Evolutionary conservation across 2,329 filamentous ascomycete species (phyloP).

Genomic region (Colletotrichum gigasporum): DNA sequence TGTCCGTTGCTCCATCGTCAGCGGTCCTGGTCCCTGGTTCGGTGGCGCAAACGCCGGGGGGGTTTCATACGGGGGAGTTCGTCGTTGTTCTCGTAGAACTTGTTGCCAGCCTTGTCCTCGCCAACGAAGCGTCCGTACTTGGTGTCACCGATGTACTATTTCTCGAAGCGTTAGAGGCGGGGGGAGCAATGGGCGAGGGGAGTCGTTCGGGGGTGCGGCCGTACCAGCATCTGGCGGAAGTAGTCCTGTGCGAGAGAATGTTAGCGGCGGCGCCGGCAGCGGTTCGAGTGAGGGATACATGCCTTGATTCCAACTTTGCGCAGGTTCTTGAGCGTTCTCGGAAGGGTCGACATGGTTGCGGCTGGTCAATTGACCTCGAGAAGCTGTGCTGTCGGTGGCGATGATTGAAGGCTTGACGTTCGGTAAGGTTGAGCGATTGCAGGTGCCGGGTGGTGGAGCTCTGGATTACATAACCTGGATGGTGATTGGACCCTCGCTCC

Average conservation of each 20-base stretch:
- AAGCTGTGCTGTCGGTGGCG: conserved; percentile 29
- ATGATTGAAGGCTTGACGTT: conserved; percentile 30
- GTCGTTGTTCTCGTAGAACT: conserved; percentile 95
- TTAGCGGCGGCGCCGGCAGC: conserved; percentile 19
- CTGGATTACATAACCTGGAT: conserved; percentile 23
- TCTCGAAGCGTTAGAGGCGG: conserved; percentile 29
- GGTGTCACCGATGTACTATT: conserved; percentile 82
- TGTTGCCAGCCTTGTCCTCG: conserved; percentile 92
- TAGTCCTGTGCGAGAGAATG: conserved; percentile 74
- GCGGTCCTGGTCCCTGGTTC: conserved; percentile 20
- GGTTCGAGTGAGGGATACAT: conserved; percentile 35
- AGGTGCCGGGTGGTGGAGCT: conserved; percentile 19
- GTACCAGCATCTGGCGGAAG: conserved; percentile 91
- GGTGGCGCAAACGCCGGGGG: conserved; percentile 8
- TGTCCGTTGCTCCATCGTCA: conserved; percentile 45
- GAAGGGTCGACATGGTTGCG: conserved; percentile 85
- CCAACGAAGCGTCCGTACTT: conserved; percentile 90
- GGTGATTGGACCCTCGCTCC: conserved; percentile 13
- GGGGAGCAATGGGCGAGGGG: conserved; percentile 33
- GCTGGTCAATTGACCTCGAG: conserved; percentile 43
- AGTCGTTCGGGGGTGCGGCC: conserved; percentile 47
- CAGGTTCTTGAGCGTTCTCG: conserved; percentile 87
- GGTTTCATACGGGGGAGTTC: conserved; percentile 83
- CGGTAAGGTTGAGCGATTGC: conserved; percentile 24
- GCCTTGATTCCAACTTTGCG: conserved; percentile 91